Evolutionary conservation across 2,329 filamentous ascomycete species (phyloP), one percentile per base, ranked within the genome.

Genomic region (Microdochium bolleyi): DNA sequence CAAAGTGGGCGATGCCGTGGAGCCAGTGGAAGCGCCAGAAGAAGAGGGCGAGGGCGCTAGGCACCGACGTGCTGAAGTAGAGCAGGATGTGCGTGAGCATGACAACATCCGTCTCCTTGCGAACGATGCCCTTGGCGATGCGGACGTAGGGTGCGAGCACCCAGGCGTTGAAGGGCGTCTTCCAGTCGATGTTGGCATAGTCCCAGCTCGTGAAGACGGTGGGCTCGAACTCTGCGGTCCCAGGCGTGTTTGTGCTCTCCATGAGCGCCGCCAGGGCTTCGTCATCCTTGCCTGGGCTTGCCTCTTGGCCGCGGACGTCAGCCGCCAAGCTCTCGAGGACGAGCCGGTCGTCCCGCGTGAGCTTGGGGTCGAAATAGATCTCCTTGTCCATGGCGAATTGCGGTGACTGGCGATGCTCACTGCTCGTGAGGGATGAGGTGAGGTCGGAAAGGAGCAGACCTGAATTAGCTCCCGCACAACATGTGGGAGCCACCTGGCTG

Each of bases 11-110:
- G 16, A 88, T 59, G 10, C 78, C 88, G 66, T 91, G 88, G 37
- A 79, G 58, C 70, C 80, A 89, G 10, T 76, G 78, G 69, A 92
- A 92, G 61, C 76, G 71, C 59, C 77, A 73, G 67, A 82, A 88
- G 13, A 60, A 67, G 25, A 92, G 74, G 52, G 77, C 75, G 9
- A 83, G 55, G 0, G 86, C 87, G 57, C 85, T 89, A 1, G 87
- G 86, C 0, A 92, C 67, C 1, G 84, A 84, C 1, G 87, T 89
- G 52, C 72, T 73, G 54, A 86, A 77, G 71, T 92, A 92, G 24
- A 90, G 70, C 34, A 91, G 64, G 22, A 92, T 75, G 65, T 92
- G 88, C 0, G 86, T 89, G 53, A 92, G 67, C 76, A 92, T 89
- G 49, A 91, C 80, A 19, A 92, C 85, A 64, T 92, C 88, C 1